Conservation (phyloP, 306 rosid species). For the Inga oerstediana region DNA sequence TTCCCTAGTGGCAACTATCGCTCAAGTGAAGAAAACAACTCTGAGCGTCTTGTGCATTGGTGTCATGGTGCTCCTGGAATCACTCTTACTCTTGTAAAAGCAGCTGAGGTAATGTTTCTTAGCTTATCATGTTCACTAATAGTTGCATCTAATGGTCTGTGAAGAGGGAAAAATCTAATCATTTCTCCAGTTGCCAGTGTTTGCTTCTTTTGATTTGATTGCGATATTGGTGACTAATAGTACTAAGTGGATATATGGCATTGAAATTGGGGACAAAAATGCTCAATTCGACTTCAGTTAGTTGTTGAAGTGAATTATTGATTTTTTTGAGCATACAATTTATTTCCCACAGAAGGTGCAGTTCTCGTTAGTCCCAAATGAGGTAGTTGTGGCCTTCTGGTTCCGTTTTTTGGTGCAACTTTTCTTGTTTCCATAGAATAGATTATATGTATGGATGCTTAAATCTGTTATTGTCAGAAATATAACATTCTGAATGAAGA, state of each 20-base stretch:
- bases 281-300: background rate
- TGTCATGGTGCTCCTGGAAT: slow-evolving; percentile 96
- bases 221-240: background rate
- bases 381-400: slow-evolving; percentile 1
- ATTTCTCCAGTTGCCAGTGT: background rate
- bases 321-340: background rate
- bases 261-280: background rate
- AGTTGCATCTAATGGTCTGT: background rate
- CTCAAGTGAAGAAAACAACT: slow-evolving; percentile 83
- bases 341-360: background rate
- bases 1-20: slow-evolving; percentile 76
- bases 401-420: background rate
- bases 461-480: background rate
- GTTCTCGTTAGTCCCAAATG: background rate
- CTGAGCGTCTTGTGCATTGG: slow-evolving; percentile 87
- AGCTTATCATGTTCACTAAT: slow-evolving; percentile 2
- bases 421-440: background rate
- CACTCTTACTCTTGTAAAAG: slow-evolving; percentile 73
- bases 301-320: background rate
- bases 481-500: background rate
- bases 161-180: background rate
- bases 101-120: slow-evolving; percentile 62
- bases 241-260: background rate
- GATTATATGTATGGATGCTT: background rate
- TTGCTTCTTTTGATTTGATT: background rate